Percentiles rank a stretch among this genome's conserved stretches.
These are phyloP conservation scores for Catharanthus roseus DNA, from an alignment of 257 asterid genomes.

Conservation along the genomic window DNA sequence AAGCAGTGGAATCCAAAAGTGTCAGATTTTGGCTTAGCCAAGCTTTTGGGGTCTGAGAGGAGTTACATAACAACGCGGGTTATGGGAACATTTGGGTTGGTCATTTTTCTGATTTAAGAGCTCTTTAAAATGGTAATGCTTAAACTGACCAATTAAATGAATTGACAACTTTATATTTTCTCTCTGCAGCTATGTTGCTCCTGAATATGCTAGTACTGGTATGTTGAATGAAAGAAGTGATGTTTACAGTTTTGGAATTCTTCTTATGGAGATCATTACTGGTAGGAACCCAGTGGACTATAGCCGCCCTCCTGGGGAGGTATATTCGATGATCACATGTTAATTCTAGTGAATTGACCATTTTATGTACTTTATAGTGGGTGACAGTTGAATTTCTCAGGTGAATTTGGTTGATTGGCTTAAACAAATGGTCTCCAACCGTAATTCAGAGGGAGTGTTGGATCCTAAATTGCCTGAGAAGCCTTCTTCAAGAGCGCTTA, in stretches of 20 bases:
- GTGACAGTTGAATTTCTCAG: slow-evolving; percentile 24
- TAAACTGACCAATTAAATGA: background rate
- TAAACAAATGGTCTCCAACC: slow-evolving; percentile 76
- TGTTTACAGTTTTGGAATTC: slow-evolving; percentile 84
- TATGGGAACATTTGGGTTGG: slow-evolving; percentile 96
- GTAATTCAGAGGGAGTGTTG: slow-evolving; percentile 77
- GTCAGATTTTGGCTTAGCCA: slow-evolving; percentile 86
- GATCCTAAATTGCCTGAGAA: slow-evolving; percentile 67
- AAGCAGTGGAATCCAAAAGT: slow-evolving; percentile 74
- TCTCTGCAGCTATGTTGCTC: slow-evolving; percentile 73
- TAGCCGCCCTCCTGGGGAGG: slow-evolving; percentile 84
- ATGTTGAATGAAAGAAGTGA: slow-evolving; percentile 92
- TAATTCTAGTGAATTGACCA: background rate
- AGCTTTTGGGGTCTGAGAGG: slow-evolving; percentile 79
- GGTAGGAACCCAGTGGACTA: slow-evolving; percentile 87
- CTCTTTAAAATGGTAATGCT: background rate
- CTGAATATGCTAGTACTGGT: slow-evolving; percentile 91
- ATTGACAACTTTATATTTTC: slow-evolving; percentile 8
- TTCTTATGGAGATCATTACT: slow-evolving; percentile 77
- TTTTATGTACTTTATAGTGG: slow-evolving; percentile 16
- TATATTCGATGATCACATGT: slow-evolving; percentile 15
- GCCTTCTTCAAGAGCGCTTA: slow-evolving; percentile 80
- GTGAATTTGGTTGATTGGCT: slow-evolving; percentile 89
- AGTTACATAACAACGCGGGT: slow-evolving; percentile 83
- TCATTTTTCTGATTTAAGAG: slow-evolving; percentile 7